Base-by-base conservation (phyloP, 352 stramenopile genomes). In the Salisapilia sapeloensis region DNA sequence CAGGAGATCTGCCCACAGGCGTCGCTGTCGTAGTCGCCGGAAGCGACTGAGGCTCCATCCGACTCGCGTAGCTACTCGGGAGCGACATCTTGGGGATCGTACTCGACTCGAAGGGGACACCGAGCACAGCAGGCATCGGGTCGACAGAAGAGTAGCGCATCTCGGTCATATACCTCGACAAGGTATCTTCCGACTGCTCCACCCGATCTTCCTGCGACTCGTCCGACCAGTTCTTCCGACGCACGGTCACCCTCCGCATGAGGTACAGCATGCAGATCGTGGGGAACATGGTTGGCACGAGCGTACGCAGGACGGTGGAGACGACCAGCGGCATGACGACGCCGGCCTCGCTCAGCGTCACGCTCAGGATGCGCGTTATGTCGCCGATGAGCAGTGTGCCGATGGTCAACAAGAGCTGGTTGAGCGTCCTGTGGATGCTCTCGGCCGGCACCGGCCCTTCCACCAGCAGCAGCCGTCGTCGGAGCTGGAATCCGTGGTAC, bases 181-280 rank as follows among this genome's bases (percentile, higher is more conserved):
- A 44, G 18, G 60, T 76, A 21, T 42, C 38, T 14, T 47, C 25
- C 38, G 19, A 8, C 16, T 42, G 38, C 24, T 25, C 11, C 12
- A 30, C 18, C 29, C 32, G 7, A 26, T 29, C 23, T 40, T 54
- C 17, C 44, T 40, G 29, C 47, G 33, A 29, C 24, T 46, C 29
- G 35, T 30, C 2, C 38, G 47, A 16, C 28, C 36, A 28, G 34
- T 45, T 22, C 31, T 57, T 20, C 29, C 20, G 12, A 38, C n/a
- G n/a, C 38, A 27, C 44, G 40, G 13, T 52, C 35, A 78, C 41
- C 24, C 71, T 72, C 6, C 75, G 72, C 67, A 87, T 86, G 48
- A 91, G 66, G 44, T 91, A 86, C 30, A 91, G 55, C 61, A 91
- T 83, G 56, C 71, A 91, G 42, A 91, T 80, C 17, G 66, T 67